Percentiles rank a stretch among this genome's conserved stretches.
phyloP scores from a whole-genome alignment of 192 early-diverging fungal species.

The Anaeromyces robustus region DNA sequence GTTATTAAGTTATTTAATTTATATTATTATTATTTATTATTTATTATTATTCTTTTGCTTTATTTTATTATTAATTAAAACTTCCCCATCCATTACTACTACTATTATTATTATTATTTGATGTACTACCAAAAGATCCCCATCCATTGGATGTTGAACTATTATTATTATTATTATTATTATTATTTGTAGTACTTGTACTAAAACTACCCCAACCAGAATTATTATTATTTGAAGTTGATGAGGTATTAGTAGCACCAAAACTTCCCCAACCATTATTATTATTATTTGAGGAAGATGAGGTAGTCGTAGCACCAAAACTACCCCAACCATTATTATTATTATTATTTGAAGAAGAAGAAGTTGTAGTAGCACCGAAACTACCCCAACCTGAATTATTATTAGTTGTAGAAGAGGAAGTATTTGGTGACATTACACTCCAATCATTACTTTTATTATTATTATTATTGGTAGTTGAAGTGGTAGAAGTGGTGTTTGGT shows the following conservation, averaged over 20 bases:
- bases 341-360: neutral
- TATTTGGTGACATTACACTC: neutral
- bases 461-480: neutral
- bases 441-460: neutral
- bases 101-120: neutral
- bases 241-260: neutral
- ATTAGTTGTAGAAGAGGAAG: neutral
- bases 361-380: neutral
- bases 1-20: too few relatives aligned
- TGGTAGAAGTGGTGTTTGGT: neutral
- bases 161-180: neutral
- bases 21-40: too few relatives aligned
- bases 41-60: too few relatives aligned
- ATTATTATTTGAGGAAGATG: neutral
- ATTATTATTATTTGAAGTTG: neutral
- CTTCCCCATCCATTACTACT: neutral
- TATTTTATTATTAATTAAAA: neutral
- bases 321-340: too few relatives aligned
- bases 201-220: neutral
- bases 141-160: neutral
- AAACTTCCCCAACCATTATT: neutral
- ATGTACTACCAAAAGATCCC: neutral
- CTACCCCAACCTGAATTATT: neutral
- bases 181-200: neutral
- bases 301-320: neutral